Base-by-base conservation (phyloP, 1,139 yeast species). In the Sugiyamaella pinicola region DNA sequence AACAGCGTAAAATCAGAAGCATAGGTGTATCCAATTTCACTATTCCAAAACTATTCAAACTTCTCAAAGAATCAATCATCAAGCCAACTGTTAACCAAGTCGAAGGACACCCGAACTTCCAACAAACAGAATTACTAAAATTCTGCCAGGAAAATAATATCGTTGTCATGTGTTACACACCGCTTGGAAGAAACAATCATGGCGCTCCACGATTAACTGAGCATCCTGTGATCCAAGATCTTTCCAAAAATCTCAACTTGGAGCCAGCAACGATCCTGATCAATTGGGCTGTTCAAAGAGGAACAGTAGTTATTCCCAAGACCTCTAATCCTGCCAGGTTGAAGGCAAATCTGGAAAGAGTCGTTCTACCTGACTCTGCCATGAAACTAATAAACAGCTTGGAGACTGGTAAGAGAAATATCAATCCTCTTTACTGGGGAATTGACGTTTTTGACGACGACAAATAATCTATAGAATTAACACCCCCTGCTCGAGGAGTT, bases 71-170 rank as follows among this genome's bases (percentile, higher is more conserved):
- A 56, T 84, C 87, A 58, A 80, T 75, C 61, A 82, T 88, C 67
- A 80, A 76, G 63, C 96, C 97, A 47, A 86, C 86, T 48, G 89
- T 81, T 51, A 78, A 86, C 64, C 96, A 90, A 74, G 86, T 90
- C 67, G 97, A 90, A 75, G 93, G 87, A 72, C 96, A 89, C 70
- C 96, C 96, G 61, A 89, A 87, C 76, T 78, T 89, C 69, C 87
- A 85, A 62, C 96, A 89, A 74, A 80, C 80, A 56, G 76, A 76
- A 61, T 76, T 88, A 68, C 69, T 87, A 56, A 78, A 84, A 61
- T 87, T 73, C 65, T 86, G 80, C 58, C 81, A 86, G 69, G 64
- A 72, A 39, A 71, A 80, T 60, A 83, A 79, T 47, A 81, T 89
- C 64, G 84, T 82, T 54, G 77, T 89, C 64, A 87, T 89, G 51